A percentile compares a stretch with the other conserved stretches of the same genome.
Conservation (phyloP, 257 asterid genomes). For the Parsonsia alboflavescens region DNA sequence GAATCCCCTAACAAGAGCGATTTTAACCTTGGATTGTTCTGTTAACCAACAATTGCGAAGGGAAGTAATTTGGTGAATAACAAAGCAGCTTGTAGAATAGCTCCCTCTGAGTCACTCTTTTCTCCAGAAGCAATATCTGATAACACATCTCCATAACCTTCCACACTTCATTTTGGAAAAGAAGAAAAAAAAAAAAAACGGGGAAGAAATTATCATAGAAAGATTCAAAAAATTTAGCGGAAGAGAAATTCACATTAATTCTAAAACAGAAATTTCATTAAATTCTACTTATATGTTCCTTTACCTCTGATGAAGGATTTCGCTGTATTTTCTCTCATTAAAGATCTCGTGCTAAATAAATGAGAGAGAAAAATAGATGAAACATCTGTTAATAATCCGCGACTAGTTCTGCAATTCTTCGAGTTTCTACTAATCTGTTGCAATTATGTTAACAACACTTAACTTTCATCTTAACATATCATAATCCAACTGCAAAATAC, state of each 20-base stretch:
- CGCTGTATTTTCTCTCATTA: slow-evolving; percentile 63
- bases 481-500: background rate
- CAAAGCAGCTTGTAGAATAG: slow-evolving; percentile 81
- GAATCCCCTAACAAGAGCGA: background rate
- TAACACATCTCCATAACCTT: slow-evolving; percentile 91
- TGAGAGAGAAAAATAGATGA: slow-evolving; percentile 64
- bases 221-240: background rate
- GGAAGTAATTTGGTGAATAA: slow-evolving; percentile 65
- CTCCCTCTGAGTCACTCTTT: slow-evolving; percentile 90
- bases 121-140: slow-evolving; percentile 61
- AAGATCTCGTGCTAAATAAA: slow-evolving; percentile 61
- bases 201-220: background rate
- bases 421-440: slow-evolving; percentile 57
- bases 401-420: slow-evolving; percentile 66
- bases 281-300: background rate
- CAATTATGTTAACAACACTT: slow-evolving; percentile 1
- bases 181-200: slow-evolving; percentile 8
- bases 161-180: slow-evolving; percentile 53
- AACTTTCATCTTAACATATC: background rate
- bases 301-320: slow-evolving; percentile 73
- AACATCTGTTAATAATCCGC: slow-evolving; percentile 62
- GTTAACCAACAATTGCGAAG: slow-evolving; percentile 73
- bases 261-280: background rate
- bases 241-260: background rate
- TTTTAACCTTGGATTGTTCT: slow-evolving; percentile 71